Base-by-base conservation (phyloP, 2,329 filamentous ascomycete species). In the Gaeumannomyces tritici region DNA sequence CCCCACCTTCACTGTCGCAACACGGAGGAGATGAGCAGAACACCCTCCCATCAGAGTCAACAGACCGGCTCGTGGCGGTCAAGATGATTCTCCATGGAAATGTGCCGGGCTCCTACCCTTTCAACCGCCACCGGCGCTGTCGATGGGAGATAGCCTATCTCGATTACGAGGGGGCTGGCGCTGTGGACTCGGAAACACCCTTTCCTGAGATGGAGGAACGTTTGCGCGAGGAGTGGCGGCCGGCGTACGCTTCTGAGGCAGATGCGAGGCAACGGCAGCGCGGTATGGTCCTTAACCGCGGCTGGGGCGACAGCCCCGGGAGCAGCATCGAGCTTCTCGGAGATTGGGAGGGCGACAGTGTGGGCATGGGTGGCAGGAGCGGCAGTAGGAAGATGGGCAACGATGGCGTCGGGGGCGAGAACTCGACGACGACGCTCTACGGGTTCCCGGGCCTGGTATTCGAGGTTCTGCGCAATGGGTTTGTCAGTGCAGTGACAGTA, bases 71-170 rank as follows among this genome's bases (percentile, higher is more conserved):
- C 13, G 91, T 95, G 0, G 93, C 90, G 7, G 95, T 90, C 0
- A 98, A 98, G 72, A 73, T 99, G n/a, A 85, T 98, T 24, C 81
- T 99, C 2, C 95, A 99, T 73, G 91, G 90, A 56, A 99, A 99
- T 69, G 87, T 98, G 2, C 95, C 95, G 1, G 95, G 95, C 0
- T 96, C 92, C 1, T 98, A 97, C 72, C 90, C 93, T 13, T 99
- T 99, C 77, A 98, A 99, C 74, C 86, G 95, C 5, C 92, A 98
- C 73, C 87, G 93, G 24, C 86, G 95, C 65, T 91, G 90, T 68
- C 86, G 93, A 55, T 99, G 95, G 95, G 86, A 87, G 61, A 87
- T 96, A 61, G 73, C 77, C 57, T 88, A 88, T 66, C 75, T 87
- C 5, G 69, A 73, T 15, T 75, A 60, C 24, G 33, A 35, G 9